A percentile compares a stretch with the other conserved stretches of the same genome.
Evolutionary conservation across 257 asterid species (phyloP).

Genomic region (Leptodermis oblonga): DNA sequence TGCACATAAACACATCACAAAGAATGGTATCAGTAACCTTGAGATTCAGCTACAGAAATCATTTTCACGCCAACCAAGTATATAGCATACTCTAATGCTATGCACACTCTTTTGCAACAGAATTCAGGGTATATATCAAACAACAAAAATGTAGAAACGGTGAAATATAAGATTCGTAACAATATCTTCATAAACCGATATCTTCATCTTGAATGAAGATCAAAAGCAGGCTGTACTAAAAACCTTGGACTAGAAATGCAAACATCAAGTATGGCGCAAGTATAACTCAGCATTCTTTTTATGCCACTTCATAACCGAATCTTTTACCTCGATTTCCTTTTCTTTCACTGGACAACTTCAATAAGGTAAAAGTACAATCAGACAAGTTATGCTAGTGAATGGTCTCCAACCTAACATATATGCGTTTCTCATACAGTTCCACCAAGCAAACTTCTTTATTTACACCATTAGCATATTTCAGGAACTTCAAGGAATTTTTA

Average conservation of each 20-base stretch:
- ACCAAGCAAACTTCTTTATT: neutral
- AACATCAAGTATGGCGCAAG: neutral
- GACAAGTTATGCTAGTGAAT: neutral
- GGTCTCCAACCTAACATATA: slow-evolving; percentile 1
- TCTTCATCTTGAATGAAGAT: neutral
- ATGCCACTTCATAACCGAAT: neutral
- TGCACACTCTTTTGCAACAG: neutral
- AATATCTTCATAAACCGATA: neutral
- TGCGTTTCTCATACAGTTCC: neutral
- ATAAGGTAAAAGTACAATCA: neutral
- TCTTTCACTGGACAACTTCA: neutral
- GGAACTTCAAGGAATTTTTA: neutral
- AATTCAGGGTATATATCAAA: neutral
- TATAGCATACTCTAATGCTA: neutral
- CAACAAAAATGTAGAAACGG: neutral
- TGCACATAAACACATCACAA: neutral
- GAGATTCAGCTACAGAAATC: slow-evolving; percentile 1
- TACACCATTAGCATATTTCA: neutral
- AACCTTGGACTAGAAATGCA: neutral
- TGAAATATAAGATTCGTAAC: neutral
- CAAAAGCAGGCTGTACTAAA: neutral
- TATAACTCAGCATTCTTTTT: neutral
- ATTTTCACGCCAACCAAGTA: neutral
- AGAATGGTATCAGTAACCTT: neutral
- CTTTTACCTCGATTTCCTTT: slow-evolving; percentile 2